These are phyloP conservation scores for Cyclotella cryptica DNA, from an alignment of 108 stramenopile species.

Conservation along the genomic window DNA sequence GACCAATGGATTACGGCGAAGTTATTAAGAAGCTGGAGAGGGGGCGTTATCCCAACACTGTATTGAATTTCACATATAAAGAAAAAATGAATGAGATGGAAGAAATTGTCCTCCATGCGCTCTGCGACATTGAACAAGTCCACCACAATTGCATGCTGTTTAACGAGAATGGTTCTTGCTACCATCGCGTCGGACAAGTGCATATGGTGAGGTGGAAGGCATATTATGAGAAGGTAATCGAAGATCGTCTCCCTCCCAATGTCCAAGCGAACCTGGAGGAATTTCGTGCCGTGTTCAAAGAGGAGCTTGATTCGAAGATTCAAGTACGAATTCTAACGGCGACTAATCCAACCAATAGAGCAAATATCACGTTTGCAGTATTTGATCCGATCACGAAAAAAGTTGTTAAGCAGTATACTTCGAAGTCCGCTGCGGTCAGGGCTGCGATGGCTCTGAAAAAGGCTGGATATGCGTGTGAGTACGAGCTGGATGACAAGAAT, in stretches of 20 bases:
- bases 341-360: slow-evolving; percentile 29
- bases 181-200: slow-evolving; percentile 76
- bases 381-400: slow-evolving; percentile 73
- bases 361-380: slow-evolving; percentile 58
- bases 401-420: slow-evolving; percentile 76
- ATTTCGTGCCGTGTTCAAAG: slow-evolving; percentile 49
- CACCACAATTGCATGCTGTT: slow-evolving; percentile 85
- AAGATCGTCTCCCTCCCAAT: slow-evolving; percentile 39
- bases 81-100: slow-evolving; percentile 28
- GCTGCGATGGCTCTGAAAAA: slow-evolving; percentile 54
- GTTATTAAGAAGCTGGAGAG: slow-evolving; percentile 58
- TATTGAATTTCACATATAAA: slow-evolving; percentile 21
- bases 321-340: slow-evolving; percentile 36
- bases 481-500: slow-evolving; percentile 29
- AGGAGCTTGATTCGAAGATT: neutral
- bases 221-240: slow-evolving; percentile 53
- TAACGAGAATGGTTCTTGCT: slow-evolving; percentile 66
- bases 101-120: slow-evolving; percentile 45
- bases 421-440: slow-evolving; percentile 49
- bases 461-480: slow-evolving; percentile 69
- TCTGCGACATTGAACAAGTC: slow-evolving; percentile 77
- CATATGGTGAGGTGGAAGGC: slow-evolving; percentile 51
- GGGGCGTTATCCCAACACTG: slow-evolving; percentile 52
- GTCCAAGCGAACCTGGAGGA: slow-evolving; percentile 51
- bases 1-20: slow-evolving; percentile 82